A percentile compares a stretch with the other conserved stretches of the same genome.
phyloP scores from a whole-genome alignment of 768 basidiomycete genomes.

The Lactarius sanguifluus region DNA sequence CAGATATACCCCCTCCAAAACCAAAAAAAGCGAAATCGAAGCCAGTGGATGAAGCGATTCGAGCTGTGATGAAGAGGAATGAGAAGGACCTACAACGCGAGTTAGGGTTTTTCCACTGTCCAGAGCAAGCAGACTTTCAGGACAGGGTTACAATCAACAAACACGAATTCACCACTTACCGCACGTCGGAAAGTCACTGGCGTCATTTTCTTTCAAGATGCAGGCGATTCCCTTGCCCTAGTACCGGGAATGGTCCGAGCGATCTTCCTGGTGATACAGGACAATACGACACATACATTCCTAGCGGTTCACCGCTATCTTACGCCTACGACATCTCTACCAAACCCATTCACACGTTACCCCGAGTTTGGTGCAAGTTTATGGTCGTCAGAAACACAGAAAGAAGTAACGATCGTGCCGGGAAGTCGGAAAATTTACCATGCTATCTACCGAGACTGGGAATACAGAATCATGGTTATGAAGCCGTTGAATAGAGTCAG shows the following conservation, averaged over 20 bases:
- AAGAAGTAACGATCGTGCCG: constrained; percentile 3
- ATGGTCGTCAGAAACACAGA: constrained; percentile 2
- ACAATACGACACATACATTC: background rate
- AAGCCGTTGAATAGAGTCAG: constrained; percentile 1
- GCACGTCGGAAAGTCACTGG: constrained; percentile 1
- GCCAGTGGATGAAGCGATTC: background rate
- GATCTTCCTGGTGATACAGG: constrained; percentile 11
- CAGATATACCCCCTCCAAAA: background rate
- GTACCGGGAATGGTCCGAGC: background rate
- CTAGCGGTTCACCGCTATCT: background rate
- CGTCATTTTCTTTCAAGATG: constrained; percentile 10
- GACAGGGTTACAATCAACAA: no score
- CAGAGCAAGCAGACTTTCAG: background rate
- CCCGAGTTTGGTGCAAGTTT: constrained; percentile 9
- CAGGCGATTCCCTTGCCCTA: background rate
- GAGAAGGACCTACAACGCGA: background rate
- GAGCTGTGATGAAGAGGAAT: background rate
- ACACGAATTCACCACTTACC: constrained; percentile 3
- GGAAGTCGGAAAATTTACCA: background rate
- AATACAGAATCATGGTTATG: constrained; percentile 8
- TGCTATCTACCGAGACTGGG: constrained; percentile 1
- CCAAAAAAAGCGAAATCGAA: background rate
- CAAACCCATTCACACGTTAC: constrained; percentile 1
- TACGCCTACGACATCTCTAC: background rate
- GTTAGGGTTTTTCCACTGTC: background rate